Conservation (phyloP, 2,329 filamentous ascomycete genomes). For the Simplicillium aogashimaense region DNA sequence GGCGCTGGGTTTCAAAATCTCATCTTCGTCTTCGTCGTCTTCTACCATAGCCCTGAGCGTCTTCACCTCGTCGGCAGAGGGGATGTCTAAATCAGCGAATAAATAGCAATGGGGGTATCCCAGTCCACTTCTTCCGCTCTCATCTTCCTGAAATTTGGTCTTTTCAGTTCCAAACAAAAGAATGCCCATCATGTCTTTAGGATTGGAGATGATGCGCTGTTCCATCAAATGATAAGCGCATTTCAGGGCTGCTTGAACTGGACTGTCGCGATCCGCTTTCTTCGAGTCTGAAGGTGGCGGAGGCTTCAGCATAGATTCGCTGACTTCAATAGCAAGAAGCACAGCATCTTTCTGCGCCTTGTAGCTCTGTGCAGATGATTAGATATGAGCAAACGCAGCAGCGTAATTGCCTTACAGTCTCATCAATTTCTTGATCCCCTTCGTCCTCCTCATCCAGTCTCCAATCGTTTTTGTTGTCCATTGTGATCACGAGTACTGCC, state of each 20-base stretch:
- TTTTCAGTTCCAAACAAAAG: slow-evolving; percentile 83
- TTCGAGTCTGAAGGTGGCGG: slow-evolving; percentile 58
- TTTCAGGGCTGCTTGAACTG: slow-evolving; percentile 77
- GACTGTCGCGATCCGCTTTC: slow-evolving; percentile 68
- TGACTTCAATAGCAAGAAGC: slow-evolving; percentile 91
- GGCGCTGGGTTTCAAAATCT: slow-evolving; percentile 59
- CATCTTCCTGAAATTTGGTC: slow-evolving; percentile 66
- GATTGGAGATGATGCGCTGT: slow-evolving; percentile 94
- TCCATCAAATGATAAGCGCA: slow-evolving; percentile 95
- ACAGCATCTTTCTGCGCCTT: slow-evolving; percentile 94
- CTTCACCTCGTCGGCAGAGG: slow-evolving; percentile 80
- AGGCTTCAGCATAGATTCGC: slow-evolving; percentile 69
- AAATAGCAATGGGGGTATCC: slow-evolving; percentile 89
- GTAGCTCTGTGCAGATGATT: slow-evolving; percentile 52
- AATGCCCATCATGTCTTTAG: slow-evolving; percentile 95
- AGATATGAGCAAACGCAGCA: too few relatives aligned
- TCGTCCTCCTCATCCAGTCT: slow-evolving; percentile 54
- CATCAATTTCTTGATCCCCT: slow-evolving; percentile 48
- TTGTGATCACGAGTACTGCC: slow-evolving; percentile 14
- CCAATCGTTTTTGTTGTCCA: slow-evolving; percentile 29
- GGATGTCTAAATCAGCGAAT: slow-evolving; percentile 78
- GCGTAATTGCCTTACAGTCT: slow-evolving; percentile 36
- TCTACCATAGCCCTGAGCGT: slow-evolving; percentile 66
- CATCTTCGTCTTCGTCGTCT: slow-evolving; percentile 60
- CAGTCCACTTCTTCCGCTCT: slow-evolving; percentile 46